Conservation (phyloP, 2,329 filamentous ascomycete species). For the Neonectria sp. region DNA sequence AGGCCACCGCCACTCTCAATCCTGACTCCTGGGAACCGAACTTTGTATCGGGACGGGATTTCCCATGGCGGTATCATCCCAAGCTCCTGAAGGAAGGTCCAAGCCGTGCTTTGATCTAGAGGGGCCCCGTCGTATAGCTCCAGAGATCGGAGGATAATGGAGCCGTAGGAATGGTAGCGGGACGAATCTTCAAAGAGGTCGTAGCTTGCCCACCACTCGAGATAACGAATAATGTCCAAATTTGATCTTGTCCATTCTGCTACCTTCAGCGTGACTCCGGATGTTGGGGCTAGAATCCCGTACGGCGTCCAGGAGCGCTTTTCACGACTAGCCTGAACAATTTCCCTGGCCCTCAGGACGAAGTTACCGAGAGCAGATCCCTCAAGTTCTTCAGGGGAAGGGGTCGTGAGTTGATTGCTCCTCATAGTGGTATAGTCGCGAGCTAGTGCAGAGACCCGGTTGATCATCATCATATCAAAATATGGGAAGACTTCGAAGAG, state of each 20-base stretch:
- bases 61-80: slow-evolving; percentile 81
- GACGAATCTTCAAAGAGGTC: slow-evolving; percentile 67
- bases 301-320: slow-evolving; percentile 64
- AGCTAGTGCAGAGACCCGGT: slow-evolving; percentile 51
- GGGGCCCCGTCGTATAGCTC: slow-evolving; percentile 69
- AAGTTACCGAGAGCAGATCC: slow-evolving; percentile 59
- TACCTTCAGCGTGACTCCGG: slow-evolving; percentile 37
- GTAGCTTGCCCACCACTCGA: slow-evolving; percentile 78
- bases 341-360: slow-evolving; percentile 61
- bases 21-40: slow-evolving; percentile 66
- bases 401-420: slow-evolving; percentile 34
- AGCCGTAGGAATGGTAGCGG: slow-evolving; percentile 72
- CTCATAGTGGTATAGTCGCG: slow-evolving; percentile 50
- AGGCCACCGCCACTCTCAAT: slow-evolving; percentile 62
- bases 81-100: slow-evolving; percentile 82
- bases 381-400: slow-evolving; percentile 35
- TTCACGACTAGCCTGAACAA: slow-evolving; percentile 68
- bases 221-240: slow-evolving; percentile 73
- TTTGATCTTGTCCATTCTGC: slow-evolving; percentile 50
- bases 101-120: slow-evolving; percentile 62
- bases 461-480: slow-evolving; percentile 48
- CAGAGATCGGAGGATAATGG: slow-evolving; percentile 74
- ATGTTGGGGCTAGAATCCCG: slow-evolving; percentile 59
- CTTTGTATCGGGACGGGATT: slow-evolving; percentile 73
- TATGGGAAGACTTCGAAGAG: slow-evolving; percentile 71